Evolutionary conservation across 1,284 basidiomycete species (phyloP), one percentile per base, ranked within the genome.

Genomic region (Vanrija sp.): DNA sequence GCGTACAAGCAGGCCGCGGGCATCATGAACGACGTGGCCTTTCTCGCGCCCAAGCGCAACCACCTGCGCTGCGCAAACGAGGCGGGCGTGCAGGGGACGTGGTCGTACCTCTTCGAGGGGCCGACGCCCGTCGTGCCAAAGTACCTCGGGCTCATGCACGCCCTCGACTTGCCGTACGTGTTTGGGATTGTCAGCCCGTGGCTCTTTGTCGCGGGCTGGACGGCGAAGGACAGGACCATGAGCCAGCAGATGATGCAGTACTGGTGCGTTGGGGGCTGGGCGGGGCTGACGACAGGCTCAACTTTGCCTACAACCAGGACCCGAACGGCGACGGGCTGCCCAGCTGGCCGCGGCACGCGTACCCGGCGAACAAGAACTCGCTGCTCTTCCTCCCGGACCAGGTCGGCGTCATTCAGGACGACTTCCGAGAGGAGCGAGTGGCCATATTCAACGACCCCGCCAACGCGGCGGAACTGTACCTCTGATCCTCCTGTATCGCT

Each of bases 301-400:
- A 73, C 62, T 75, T 75, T 58, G 70, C 63, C 18, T 68, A 69
- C 55, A 61, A 65, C 62, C 55, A 59, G 44, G 61, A 70, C 46
- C 70, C 70, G n/a, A 69, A 69, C 58, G 62, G 56, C 15, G 35
- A 57, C 16, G 44, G 35, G n/a, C 35, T 36, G 35, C 35, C n/a
- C n/a, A n/a, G n/a, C 16, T 75, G 73, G 73, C 64, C 65, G 2
- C 41, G 49, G 2, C 69, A 74, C 54, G 47, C 45, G 12, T 47
- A 31, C 38, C 56, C 59, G 4, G 53, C 43, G n/a, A 54, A 57
- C 37, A 58, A 60, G 51, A 67, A 69, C 57, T 60, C 69, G 53
- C 50, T 74, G 20, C 54, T 55, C 3, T 39, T 73, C 37, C 45
- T 57, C 15, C 51, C 54, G 1, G 59, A 54, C 45, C 66, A 69